Evolutionary conservation across 352 stramenopile genomes (phyloP), one percentile per base, ranked within the genome.

Genomic region (Achlya hypogyna): DNA sequence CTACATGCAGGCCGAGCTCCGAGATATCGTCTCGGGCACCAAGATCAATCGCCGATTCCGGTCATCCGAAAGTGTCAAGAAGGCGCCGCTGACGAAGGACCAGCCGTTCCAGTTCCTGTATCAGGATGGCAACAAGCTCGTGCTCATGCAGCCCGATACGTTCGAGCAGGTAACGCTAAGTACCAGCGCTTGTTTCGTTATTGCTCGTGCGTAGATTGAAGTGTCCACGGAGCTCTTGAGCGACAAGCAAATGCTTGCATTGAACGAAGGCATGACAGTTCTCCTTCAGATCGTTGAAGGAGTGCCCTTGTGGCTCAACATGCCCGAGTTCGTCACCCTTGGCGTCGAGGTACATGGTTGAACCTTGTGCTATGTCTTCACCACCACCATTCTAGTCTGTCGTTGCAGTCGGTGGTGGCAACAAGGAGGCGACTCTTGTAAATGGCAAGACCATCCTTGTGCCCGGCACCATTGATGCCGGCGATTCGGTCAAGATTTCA

Each of bases 11-110:
- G 82, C 75, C 2, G 86, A 94, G 53, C 70, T 94, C 22, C 92
- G 90, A 71, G 86, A 94, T 70, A 90, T 93, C 60, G 92, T 91
- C 77, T 92, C 84, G 0, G 86, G 86, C 63, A 78, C 73, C 74
- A 93, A 89, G 74, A 91, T 82, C 49, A 94, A 87, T 69, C 78
- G 79, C 29, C 86, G 86, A 51, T 93, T 94, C 70, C 84, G 86
- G 25, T 81, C 86, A 5, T 82, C 86, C 3, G 86, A 94, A 74
- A 88, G 63, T 8, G 82, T 94, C 28, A 77, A 79, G 59, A 92
- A 94, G 73, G 86, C 84, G 12, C 78, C 86, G 10, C 70, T 94
- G 8, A 82, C 78, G 0, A 84, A 77, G 1, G 84, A 92, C 53
- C 73, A 90, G 64, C 74, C 72, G 67, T 93, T 87, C 69, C 86